Evolutionary conservation across 1,284 basidiomycete genomes (phyloP).

Genomic region (Pseudomicrostroma phylloplanum): DNA sequence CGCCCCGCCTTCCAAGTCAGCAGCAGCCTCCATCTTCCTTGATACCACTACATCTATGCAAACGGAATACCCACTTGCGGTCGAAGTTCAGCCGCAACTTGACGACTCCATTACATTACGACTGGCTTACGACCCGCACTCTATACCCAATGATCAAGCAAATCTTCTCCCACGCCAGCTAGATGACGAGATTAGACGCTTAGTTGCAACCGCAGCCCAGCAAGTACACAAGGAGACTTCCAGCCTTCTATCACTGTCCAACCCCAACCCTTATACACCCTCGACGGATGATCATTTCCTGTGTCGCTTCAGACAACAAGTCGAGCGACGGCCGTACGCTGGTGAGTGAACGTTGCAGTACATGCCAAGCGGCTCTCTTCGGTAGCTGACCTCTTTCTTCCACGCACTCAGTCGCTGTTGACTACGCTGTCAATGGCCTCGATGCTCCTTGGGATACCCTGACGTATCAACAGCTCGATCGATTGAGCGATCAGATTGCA

Average conservation of each 20-base stretch:
- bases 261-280: neutral
- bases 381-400: too few species aligned
- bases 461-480: conserved; percentile 35
- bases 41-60: conserved; percentile 24
- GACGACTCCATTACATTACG: conserved; percentile 21
- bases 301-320: conserved; percentile 22
- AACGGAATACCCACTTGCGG: conserved; percentile 35
- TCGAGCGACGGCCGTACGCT: conserved; percentile 16
- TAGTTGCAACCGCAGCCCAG: neutral
- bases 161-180: conserved; percentile 28
- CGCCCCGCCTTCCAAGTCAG: conserved; percentile 11
- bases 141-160: conserved; percentile 26
- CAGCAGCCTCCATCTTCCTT: neutral
- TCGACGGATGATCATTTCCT: neutral
- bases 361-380: too few species aligned
- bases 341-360: too few species aligned
- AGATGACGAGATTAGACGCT: conserved; percentile 12
- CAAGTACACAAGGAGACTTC: neutral
- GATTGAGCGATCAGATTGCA: conserved; percentile 26
- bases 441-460: conserved; percentile 18
- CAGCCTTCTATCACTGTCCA: neutral
- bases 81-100: conserved; percentile 28
- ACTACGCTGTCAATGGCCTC: conserved; percentile 19
- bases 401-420: conserved; percentile 31
- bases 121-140: conserved; percentile 23